A percentile compares a stretch with the other conserved stretches of the same genome.
phyloP scores from a whole-genome alignment of 78 protist genomes.

The Dictyostelium intermedium region DNA sequence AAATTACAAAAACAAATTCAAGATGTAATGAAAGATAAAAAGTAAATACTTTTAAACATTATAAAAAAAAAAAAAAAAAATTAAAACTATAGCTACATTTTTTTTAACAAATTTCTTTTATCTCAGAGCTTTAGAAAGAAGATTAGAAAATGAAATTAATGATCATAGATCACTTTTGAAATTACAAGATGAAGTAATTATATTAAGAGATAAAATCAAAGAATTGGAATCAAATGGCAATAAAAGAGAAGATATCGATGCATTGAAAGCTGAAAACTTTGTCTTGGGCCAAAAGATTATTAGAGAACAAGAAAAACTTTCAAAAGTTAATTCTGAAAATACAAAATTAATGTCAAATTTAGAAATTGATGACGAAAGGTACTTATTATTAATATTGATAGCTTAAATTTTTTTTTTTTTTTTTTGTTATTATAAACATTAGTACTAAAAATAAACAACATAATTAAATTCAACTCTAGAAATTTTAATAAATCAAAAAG shows the following conservation, averaged over 20 bases:
- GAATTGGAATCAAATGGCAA: constrained; percentile 47
- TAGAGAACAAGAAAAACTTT: constrained; percentile 60
- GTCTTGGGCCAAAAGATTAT: constrained; percentile 53
- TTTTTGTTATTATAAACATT: too few relatives aligned
- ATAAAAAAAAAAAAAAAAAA: too few relatives aligned
- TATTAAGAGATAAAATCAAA: constrained; percentile 48
- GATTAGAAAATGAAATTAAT: constrained; percentile 70
- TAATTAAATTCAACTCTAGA: not conserved
- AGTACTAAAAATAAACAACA: too few relatives aligned
- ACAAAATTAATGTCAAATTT: constrained; percentile 37
- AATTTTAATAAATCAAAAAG: constrained; percentile 67
- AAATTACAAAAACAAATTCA: constrained; percentile 83
- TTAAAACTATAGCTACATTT: too few relatives aligned
- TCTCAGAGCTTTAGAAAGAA: constrained; percentile 40
- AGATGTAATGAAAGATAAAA: constrained; percentile 62
- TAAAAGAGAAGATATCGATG: constrained; percentile 36
- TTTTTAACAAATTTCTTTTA: not conserved
- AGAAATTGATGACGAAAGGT: constrained; percentile 78
- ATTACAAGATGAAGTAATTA: constrained; percentile 54
- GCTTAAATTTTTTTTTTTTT: too few relatives aligned
- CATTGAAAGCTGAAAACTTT: constrained; percentile 64
- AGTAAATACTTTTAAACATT: not conserved
- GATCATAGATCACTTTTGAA: constrained; percentile 54
- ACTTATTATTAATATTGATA: not conserved
- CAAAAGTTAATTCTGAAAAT: constrained; percentile 44